phyloP scores from a whole-genome alignment of 2,329 filamentous ascomycete genomes.

The Fusarium circinatum region DNA sequence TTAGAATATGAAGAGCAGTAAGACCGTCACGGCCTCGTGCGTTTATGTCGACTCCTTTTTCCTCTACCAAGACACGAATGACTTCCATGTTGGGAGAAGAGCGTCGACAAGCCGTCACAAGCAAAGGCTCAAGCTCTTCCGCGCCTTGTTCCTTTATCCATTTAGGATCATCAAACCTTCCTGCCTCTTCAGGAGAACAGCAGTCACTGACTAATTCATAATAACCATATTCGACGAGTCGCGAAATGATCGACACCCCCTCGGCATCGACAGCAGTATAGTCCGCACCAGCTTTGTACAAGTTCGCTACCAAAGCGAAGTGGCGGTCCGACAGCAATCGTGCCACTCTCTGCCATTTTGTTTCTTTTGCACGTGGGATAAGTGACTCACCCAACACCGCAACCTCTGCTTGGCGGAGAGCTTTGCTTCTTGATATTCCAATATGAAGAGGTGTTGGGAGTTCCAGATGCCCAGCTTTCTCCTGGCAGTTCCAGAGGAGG shows the following conservation, averaged over 20 bases:
- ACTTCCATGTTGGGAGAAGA: constrained; percentile 29
- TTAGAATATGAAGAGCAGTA: constrained; percentile 19
- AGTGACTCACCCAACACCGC: neutral
- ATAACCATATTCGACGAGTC: constrained; percentile 15
- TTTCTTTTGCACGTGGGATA: neutral
- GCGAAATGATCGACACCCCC: neutral
- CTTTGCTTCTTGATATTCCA: neutral
- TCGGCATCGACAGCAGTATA: neutral
- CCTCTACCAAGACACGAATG: constrained; percentile 29
- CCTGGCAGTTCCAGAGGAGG: constrained; percentile 15
- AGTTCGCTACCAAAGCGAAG: constrained; percentile 11
- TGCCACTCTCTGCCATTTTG: constrained; percentile 9
- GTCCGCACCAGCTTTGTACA: constrained; percentile 22
- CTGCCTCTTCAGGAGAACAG: constrained; percentile 11
- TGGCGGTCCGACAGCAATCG: constrained; percentile 4
- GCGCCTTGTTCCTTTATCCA: neutral
- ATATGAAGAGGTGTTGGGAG: neutral
- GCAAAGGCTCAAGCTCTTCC: neutral
- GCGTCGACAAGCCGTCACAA: constrained; percentile 12
- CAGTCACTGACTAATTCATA: constrained; percentile 24
- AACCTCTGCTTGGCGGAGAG: constrained; percentile 24
- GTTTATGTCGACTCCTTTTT: constrained; percentile 17
- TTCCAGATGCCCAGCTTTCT: neutral
- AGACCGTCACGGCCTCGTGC: neutral
- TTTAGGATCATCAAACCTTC: neutral